A percentile compares a stretch with the other conserved stretches of the same genome.
Evolutionary conservation across 352 stramenopile genomes (phyloP).

Genomic region (Phytophthora pisi): DNA sequence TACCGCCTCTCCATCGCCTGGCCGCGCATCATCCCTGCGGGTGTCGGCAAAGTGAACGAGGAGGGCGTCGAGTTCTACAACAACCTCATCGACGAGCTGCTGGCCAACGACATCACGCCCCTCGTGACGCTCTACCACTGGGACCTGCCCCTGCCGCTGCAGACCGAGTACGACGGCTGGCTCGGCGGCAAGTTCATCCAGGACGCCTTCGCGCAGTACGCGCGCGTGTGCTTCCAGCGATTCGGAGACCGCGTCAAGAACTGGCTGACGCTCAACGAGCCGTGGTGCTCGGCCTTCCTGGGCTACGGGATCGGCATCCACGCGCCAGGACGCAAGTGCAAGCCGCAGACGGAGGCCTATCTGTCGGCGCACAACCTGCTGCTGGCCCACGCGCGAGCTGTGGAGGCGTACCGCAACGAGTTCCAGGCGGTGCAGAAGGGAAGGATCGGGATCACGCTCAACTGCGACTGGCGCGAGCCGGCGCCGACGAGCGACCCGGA

Average conservation of each 20-base stretch:
- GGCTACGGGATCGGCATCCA: slow-evolving; percentile 88
- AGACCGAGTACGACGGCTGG: slow-evolving; percentile 84
- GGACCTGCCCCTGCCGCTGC: slow-evolving; percentile 90
- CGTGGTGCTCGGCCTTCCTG: slow-evolving; percentile 84
- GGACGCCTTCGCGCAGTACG: slow-evolving; percentile 83
- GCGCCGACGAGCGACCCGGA: slow-evolving; percentile 48
- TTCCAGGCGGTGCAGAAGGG: slow-evolving; percentile 74
- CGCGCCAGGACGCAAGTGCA: slow-evolving; percentile 68
- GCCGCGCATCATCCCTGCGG: slow-evolving; percentile 90
- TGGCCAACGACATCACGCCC: slow-evolving; percentile 87
- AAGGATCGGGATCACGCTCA: slow-evolving; percentile 92
- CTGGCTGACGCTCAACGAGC: slow-evolving; percentile 95
- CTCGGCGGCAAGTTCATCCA: slow-evolving; percentile 54
- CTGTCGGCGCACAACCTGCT: slow-evolving; percentile 88
- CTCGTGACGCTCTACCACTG: slow-evolving; percentile 96
- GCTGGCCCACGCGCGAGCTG: slow-evolving; percentile 84
- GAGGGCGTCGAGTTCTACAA: slow-evolving; percentile 92
- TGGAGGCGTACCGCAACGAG: slow-evolving; percentile 81
- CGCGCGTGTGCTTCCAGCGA: slow-evolving; percentile 85
- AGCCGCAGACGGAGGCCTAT: slow-evolving; percentile 75
- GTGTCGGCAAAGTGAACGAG: slow-evolving; percentile 76
- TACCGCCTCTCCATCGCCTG: slow-evolving; percentile 94
- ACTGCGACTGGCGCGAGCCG: slow-evolving; percentile 91
- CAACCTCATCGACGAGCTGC: slow-evolving; percentile 85
- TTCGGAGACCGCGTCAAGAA: slow-evolving; percentile 94